phyloP scores from a whole-genome alignment of 306 rosid species.

The Astragalus glycyphyllos region DNA sequence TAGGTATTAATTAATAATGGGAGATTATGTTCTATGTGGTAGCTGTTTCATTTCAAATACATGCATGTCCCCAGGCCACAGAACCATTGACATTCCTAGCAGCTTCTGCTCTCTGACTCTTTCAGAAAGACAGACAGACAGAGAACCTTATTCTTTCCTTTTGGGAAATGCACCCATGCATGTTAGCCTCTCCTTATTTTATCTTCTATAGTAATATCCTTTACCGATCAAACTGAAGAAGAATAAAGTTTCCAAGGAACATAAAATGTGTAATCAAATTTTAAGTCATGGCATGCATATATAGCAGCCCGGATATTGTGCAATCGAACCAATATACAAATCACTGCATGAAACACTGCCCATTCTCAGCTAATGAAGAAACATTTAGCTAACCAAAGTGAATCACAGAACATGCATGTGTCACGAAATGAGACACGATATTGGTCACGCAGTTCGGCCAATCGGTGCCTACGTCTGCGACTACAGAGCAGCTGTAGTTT shows the following conservation, averaged over 20 bases:
- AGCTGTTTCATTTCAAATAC: conserved; percentile 13
- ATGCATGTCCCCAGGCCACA: conserved; percentile 1
- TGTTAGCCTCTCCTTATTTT: neutral
- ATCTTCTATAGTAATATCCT: neutral
- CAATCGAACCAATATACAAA: neutral
- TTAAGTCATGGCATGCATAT: neutral
- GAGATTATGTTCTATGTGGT: conserved; percentile 2
- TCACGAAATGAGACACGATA: no score
- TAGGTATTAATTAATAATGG: no score
- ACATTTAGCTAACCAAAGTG: neutral
- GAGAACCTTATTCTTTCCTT: conserved; percentile 55
- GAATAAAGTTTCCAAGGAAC: neutral
- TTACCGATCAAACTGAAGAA: neutral
- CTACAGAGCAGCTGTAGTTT: no score
- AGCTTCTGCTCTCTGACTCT: conserved; percentile 50
- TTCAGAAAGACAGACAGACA: conserved; percentile 38
- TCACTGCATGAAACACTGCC: neutral
- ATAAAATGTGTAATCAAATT: neutral
- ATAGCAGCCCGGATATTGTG: neutral
- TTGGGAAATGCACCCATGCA: conserved; percentile 34
- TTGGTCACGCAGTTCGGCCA: no score
- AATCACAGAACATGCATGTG: conserved; percentile 10
- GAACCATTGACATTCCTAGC: conserved; percentile 46
- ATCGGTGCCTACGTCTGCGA: no score
- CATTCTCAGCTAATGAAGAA: neutral